Evolutionary conservation across 371 early-diverging fungal species (phyloP), one percentile per base, ranked within the genome.

Genomic region (Circinella minor): DNA sequence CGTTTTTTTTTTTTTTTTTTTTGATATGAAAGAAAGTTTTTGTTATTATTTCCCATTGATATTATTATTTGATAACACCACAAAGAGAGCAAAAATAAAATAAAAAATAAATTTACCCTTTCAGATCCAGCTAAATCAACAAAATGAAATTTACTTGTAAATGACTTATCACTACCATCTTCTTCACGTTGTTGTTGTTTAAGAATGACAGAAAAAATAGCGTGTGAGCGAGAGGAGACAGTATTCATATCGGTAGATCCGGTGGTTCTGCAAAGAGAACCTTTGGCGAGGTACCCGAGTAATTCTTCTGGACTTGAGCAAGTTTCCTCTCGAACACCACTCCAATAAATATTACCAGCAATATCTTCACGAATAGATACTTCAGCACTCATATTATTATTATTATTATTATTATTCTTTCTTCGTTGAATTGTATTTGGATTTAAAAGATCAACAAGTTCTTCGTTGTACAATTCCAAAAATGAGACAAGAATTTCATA

Each of bases 381-480:
- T 34, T 75, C 75, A 38, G 68, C 63, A 13, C 63, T 17, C 11
- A 63, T 18, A 17, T 27, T 17, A 2, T 49, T 13, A 51, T 51
- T 51, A 15, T 51, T 51, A n/a, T 13, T 49, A 14, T 27, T 27
- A 27, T 15, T 64, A 18, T n/a, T 65, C 65, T 55, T 70, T 70
- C 46, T 64, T 13, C 61, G 62, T 38, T 68, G 68, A 1, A 60
- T 11, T 10, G 71, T 70, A 27, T 85, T 77, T 36, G 84, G 83
- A 63, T 89, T 88, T 36, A 96, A 77, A 37, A 98, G 84, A 78
- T 97, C 96, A 13, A 91, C 89, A 4, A 98, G 77, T 55, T 96
- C 95, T 81, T 99, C 99, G 79, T 99, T 99, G 84, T 99, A 99
- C 36, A 99, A 79, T 78, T 99, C 99, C 20, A 98, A 72, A 79